A percentile compares a stretch with the other conserved stretches of the same genome.
phyloP scores from a whole-genome alignment of 2,329 filamentous ascomycete genomes.

The Ascochyta viciae-villosae region DNA sequence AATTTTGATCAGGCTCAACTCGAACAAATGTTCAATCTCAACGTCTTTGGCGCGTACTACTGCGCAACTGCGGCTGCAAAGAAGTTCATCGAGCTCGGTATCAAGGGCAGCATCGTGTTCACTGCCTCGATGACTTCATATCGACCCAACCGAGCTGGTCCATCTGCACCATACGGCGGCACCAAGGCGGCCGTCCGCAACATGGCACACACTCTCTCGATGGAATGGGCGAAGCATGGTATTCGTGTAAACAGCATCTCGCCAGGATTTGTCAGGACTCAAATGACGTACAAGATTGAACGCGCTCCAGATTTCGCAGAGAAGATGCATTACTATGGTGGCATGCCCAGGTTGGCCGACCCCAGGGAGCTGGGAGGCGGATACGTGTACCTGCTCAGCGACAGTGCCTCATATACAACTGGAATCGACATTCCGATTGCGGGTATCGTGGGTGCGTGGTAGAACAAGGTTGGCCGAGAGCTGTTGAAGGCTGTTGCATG shows the following conservation, averaged over 20 bases:
- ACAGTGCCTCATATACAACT: slow-evolving; percentile 57
- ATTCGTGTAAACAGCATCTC: slow-evolving; percentile 87
- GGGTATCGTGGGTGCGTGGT: slow-evolving; percentile 57
- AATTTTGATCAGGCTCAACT: slow-evolving; percentile 60
- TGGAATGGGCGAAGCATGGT: slow-evolving; percentile 82
- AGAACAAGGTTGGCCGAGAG: slow-evolving; percentile 7
- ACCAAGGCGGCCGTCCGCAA: slow-evolving; percentile 54
- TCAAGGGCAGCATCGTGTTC: slow-evolving; percentile 59
- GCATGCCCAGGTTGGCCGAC: slow-evolving; percentile 60
- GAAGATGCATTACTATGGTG: slow-evolving; percentile 63
- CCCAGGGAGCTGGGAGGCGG: slow-evolving; percentile 60
- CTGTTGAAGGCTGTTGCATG: slow-evolving; percentile 23
- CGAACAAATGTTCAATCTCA: slow-evolving; percentile 57
- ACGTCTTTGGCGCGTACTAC: slow-evolving; percentile 57
- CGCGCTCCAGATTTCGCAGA: slow-evolving; percentile 59
- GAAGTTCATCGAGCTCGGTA: slow-evolving; percentile 54
- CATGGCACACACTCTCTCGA: slow-evolving; percentile 67
- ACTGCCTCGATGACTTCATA: slow-evolving; percentile 60
- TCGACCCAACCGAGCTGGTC: slow-evolving; percentile 58
- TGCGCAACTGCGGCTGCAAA: slow-evolving; percentile 57
- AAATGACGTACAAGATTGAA: slow-evolving; percentile 60
- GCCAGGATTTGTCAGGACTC: slow-evolving; percentile 85
- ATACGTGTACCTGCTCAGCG: slow-evolving; percentile 58
- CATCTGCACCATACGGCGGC: slow-evolving; percentile 57
- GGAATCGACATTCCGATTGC: slow-evolving; percentile 59